Percentiles rank a stretch among this genome's conserved stretches.
Conservation (phyloP, 768 basidiomycete genomes). For the Multifurca ochricompacta region DNA sequence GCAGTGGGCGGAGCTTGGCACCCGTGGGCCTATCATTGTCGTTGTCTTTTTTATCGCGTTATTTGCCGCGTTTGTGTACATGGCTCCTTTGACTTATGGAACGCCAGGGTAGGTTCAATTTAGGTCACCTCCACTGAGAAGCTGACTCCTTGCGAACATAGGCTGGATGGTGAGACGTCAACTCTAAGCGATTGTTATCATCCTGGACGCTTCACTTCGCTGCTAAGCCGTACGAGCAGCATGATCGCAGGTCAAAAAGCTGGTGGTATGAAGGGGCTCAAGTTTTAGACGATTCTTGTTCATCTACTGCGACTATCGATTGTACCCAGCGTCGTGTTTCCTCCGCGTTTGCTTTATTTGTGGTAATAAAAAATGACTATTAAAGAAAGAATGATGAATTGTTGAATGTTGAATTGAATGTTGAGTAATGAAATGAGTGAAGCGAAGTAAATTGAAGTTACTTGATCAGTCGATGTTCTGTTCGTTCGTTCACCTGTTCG, state of each 20-base stretch:
- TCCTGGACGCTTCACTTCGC: constrained; percentile 96
- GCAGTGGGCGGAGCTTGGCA: constrained; percentile 66
- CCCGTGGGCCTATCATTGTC: constrained; percentile 63
- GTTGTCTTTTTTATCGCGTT: constrained; percentile 50
- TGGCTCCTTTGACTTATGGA: constrained; percentile 91
- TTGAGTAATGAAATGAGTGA: too few species aligned
- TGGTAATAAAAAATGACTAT: too few species aligned
- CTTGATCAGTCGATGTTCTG: too few species aligned
- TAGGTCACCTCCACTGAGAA: constrained; percentile 5
- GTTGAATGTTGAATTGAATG: too few species aligned
- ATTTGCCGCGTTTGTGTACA: constrained; percentile 61
- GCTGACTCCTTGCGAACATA: constrained; percentile 28
- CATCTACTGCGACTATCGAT: neutral
- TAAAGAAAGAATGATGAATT: too few species aligned
- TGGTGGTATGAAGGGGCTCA: neutral
- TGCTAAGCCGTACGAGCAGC: constrained; percentile 45
- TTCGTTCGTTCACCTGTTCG: neutral
- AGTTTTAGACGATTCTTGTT: neutral
- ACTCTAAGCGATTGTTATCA: constrained; percentile 70
- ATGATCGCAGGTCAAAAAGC: constrained; percentile 2
- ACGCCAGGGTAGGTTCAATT: constrained; percentile 73
- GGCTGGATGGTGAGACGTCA: constrained; percentile 79
- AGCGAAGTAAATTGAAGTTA: too few species aligned
- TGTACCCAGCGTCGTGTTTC: neutral
- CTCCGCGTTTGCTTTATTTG: neutral